Evolutionary conservation across 2,329 filamentous ascomycete species (phyloP), one percentile per base, ranked within the genome.

Genomic region (Fusarium floridanum): DNA sequence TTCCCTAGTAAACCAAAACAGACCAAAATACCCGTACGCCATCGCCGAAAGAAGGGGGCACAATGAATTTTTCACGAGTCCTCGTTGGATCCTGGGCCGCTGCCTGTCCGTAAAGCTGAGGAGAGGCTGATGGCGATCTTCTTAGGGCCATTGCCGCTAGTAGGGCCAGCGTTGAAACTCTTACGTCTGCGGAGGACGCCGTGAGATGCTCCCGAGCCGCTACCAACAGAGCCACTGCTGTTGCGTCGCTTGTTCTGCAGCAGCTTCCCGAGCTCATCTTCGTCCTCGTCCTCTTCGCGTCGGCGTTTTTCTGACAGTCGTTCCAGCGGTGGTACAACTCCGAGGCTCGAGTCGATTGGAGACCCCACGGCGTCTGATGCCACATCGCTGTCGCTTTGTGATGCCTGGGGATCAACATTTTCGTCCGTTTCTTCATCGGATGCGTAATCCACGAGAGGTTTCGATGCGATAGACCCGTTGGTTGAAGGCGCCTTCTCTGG

Each of bases 251-350:
- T 92, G 79, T 86, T 86, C 59, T 89, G 85, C 74, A 94, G 91
- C 77, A 98, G 88, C 83, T 97, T 97, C 64, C 92, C 91, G n/a
- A 98, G 85, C 79, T 96, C 94, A 74, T 98, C 95, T 66, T 98
- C 95, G 55, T 98, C 96, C n/a, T 85, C 83, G 71, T 97, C 95
- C 67, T 98, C 96, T 80, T 98, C 95, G 77, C 97, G 91, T 57
- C 96, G 90, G 57, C 96, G 92, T 83, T 98, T 98, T 82, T 97
- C 94, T 0, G 95, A 93, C 20, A 97, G 84, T 64, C 94, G 90
- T 82, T 98, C 95, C 0, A 92, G 93, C 5, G 93, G 92, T 0
- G 92, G 91, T 27, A 84, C 77, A 7, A 80, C 59, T 37, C 73
- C 72, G 22, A 76, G 45, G 12, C 70, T 72, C 2, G 72, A 67